phyloP scores from a whole-genome alignment of 192 early-diverging fungal species.

The Umbelopsis vinacea region DNA sequence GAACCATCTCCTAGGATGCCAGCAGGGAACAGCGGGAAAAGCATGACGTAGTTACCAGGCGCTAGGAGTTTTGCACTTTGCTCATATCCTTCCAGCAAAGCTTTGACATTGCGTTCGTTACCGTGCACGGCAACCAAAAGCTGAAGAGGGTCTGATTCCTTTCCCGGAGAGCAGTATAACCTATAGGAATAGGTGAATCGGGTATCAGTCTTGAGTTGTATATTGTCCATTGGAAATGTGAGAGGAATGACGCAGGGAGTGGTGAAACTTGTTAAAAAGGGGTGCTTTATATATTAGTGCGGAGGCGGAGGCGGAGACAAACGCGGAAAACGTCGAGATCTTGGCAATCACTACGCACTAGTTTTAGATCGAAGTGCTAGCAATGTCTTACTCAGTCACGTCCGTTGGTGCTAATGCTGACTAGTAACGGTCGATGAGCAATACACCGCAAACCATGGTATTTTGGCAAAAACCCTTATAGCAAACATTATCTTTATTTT shows the following conservation, averaged over 20 bases:
- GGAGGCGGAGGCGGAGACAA: no score
- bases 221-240: neutral
- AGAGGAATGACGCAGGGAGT: neutral
- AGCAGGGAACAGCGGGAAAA: neutral
- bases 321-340: no score
- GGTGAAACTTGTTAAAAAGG: neutral
- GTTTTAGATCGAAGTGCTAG: no score
- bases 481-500: no score
- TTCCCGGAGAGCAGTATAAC: neutral
- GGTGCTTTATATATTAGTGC: neutral
- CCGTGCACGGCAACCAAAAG: conserved; percentile 4
- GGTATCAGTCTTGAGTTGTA: neutral
- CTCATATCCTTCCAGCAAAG: neutral
- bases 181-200: conserved; percentile 15
- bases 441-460: no score
- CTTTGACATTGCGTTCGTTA: neutral
- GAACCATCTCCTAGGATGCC: neutral
- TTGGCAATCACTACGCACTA: no score
- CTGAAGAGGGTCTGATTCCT: neutral
- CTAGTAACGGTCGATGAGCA: no score
- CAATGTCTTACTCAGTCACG: no score
- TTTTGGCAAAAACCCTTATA: no score
- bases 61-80: neutral
- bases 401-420: no score
- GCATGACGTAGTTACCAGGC: neutral